Base-by-base conservation (phyloP, 2,329 filamentous ascomycete genomes). In the Myrmaecium sp. region DNA sequence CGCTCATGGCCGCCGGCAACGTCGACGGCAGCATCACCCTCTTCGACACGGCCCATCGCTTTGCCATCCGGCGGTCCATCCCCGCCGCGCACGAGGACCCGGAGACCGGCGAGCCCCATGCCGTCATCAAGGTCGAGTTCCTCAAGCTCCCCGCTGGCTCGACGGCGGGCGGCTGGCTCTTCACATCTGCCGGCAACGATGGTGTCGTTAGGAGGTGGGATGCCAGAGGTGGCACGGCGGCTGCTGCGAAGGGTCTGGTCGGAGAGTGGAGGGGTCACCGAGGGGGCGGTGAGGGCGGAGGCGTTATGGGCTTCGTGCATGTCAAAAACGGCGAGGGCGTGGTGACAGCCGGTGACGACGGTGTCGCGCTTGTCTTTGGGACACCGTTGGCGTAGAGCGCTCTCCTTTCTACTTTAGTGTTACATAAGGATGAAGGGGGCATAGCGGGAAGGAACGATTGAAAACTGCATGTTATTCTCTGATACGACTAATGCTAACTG, bases 81-180 rank as follows among this genome's bases (percentile, higher is more conserved):
- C 64, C 66, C 26, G 76, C 77, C 26, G 84, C 81, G 1, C 86
- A 92, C 49, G 77, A 84, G 4, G 51, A 53, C 22, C 47, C 53
- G 14, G 46, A 84, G 44, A 78, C 84, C 36, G 30, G 23, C 7
- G 26, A 25, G 7, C 78, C 81, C n/a, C 76, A 77, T 42, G 76
- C 81, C 1, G 81, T 98, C 12, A 86, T 95, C 34, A 86, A 91
- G 54, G 72, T 95, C 4, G 82, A 94, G 33, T 98, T 93, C 43
- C 68, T 92, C 31, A 60, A 61, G 45, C 25, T 18, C 8, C 22
- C 30, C 6, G 46, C 48, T 38, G 43, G 4, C 4, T 42, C 27
- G 32, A 40, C 38, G 18, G 24, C 46, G 3, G 48, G 50, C 4
- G 42, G 42, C n/a, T 86, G 70, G 73, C 46, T 91, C 34, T 58